Evolutionary conservation across 2,329 filamentous ascomycete species (phyloP).

Genomic region (Aaosphaeria pasadenensis): DNA sequence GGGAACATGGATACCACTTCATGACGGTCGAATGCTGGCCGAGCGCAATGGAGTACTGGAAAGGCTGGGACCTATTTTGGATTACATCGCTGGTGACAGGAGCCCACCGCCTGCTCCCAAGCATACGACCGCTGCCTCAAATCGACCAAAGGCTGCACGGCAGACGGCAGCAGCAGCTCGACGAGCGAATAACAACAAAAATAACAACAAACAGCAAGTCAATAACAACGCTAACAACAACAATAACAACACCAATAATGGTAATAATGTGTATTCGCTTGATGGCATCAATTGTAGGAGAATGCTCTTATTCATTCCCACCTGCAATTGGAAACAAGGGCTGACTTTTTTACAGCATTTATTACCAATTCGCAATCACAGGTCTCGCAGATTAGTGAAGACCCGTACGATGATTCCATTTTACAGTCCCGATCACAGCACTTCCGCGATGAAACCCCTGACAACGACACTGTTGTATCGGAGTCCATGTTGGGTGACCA

Average conservation of each 20-base stretch:
- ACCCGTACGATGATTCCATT: conserved; percentile 63
- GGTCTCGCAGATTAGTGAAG: conserved; percentile 47
- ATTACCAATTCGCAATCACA: conserved; percentile 32
- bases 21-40: conserved; percentile 76
- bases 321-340: neutral
- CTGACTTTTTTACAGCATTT: conserved; percentile 6
- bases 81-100: conserved; percentile 78
- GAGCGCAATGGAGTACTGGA: conserved; percentile 84
- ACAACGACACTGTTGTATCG: conserved; percentile 78
- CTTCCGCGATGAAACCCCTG: conserved; percentile 76
- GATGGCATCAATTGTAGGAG: conserved; percentile 26
- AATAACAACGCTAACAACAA: no score
- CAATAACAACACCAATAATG: neutral
- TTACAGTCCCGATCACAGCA: conserved; percentile 57
- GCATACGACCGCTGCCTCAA: conserved; percentile 67
- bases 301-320: conserved; percentile 6
- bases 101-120: conserved; percentile 93
- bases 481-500: conserved; percentile 84
- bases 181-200: no score
- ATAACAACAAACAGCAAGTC: no score
- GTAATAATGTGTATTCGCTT: conserved; percentile 26
- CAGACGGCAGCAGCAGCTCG: conserved; percentile 58
- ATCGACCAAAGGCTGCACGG: conserved; percentile 76
- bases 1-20: conserved; percentile 94
- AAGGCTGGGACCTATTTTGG: conserved; percentile 81